Percentiles rank a stretch among this genome's conserved stretches.
These are phyloP conservation scores for Phylloporus sp. DNA, from an alignment of 768 basidiomycete species.

Conservation along the genomic window DNA sequence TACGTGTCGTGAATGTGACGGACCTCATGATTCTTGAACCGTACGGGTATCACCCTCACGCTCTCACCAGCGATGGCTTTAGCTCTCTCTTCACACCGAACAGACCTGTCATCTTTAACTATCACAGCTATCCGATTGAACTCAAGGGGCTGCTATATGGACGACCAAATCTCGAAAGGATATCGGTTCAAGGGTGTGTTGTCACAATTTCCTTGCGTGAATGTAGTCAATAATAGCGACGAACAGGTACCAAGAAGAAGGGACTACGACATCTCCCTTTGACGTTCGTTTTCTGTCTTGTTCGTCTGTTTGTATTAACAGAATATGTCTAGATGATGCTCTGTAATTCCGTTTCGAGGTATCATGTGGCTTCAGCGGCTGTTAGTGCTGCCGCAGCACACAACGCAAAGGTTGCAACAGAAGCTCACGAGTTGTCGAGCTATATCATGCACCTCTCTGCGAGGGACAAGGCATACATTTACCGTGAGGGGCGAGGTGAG, in stretches of 20 bases:
- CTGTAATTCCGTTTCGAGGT: constrained; percentile 64
- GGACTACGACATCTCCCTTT: constrained; percentile 81
- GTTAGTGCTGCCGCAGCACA: constrained; percentile 49
- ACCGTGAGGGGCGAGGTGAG: constrained; percentile 54
- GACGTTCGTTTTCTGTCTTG: constrained; percentile 44
- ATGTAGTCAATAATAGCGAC: background rate
- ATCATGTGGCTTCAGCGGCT: constrained; percentile 59
- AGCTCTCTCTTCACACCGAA: constrained; percentile 69
- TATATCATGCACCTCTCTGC: constrained; percentile 55
- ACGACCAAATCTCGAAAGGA: constrained; percentile 44
- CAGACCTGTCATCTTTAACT: constrained; percentile 72
- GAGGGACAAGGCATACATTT: constrained; percentile 62
- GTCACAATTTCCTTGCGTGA: background rate
- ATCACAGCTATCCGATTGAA: constrained; percentile 78
- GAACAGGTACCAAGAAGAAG: constrained; percentile 58
- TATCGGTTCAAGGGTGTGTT: constrained; percentile 50
- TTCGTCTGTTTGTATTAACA: background rate
- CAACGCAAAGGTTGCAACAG: constrained; percentile 53
- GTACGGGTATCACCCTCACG: constrained; percentile 71
- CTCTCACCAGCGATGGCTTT: constrained; percentile 59
- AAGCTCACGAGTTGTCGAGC: constrained; percentile 55
- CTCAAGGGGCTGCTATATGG: constrained; percentile 64
- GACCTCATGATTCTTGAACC: constrained; percentile 81
- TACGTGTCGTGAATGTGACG: constrained; percentile 85
- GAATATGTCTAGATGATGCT: constrained; percentile 61